Percentiles rank a stretch among this genome's conserved stretches.
These are phyloP conservation scores for Coemansia sp. DNA, from an alignment of 192 early-diverging fungal species.

Conservation along the genomic window DNA sequence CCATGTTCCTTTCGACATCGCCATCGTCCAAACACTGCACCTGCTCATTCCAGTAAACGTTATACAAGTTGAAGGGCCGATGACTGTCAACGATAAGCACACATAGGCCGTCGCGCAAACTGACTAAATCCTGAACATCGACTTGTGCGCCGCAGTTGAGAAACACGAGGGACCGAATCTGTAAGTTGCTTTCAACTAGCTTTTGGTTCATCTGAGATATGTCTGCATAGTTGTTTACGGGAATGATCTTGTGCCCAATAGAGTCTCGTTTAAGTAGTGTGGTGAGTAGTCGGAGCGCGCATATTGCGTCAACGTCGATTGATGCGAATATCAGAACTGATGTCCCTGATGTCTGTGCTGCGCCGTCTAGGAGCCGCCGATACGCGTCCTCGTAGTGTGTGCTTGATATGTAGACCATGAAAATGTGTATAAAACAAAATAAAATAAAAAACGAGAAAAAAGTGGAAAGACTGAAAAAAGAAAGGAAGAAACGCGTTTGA, in stretches of 20 bases:
- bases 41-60: constrained; percentile 75
- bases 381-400: constrained; percentile 61
- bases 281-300: constrained; percentile 78
- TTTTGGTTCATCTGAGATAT: constrained; percentile 59
- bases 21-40: constrained; percentile 87
- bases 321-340: constrained; percentile 75
- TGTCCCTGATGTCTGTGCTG: constrained; percentile 21
- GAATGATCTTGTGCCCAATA: constrained; percentile 81
- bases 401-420: constrained; percentile 61
- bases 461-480: background rate
- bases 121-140: constrained; percentile 69
- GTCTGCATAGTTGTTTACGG: constrained; percentile 71
- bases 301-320: constrained; percentile 80
- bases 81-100: constrained; percentile 89
- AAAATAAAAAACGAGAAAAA: background rate
- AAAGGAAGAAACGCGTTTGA: background rate
- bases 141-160: constrained; percentile 88
- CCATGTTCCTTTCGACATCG: constrained; percentile 73
- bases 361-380: constrained; percentile 51
- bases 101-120: constrained; percentile 60
- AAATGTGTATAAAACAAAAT: background rate
- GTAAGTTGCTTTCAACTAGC: constrained; percentile 57
- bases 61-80: constrained; percentile 85
- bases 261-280: constrained; percentile 78
- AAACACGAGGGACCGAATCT: constrained; percentile 75